Evolutionary conservation across 805 yeast genomes (phyloP), one percentile per base, ranked within the genome.

Genomic region (Wickerhamiella kazuoi): DNA sequence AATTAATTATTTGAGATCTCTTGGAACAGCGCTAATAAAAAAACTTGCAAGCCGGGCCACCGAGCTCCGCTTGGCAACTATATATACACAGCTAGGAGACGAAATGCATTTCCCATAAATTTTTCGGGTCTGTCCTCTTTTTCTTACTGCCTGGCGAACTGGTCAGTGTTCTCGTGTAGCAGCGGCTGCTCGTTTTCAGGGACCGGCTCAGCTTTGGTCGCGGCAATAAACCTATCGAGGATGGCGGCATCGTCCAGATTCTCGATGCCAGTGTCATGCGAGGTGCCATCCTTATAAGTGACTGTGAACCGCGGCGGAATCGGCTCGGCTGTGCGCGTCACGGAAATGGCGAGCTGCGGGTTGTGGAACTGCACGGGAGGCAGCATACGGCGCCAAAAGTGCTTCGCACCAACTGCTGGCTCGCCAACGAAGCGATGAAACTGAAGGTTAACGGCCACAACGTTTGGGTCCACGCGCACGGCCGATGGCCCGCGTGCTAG

Each of bases 351-450:
- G 21, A 79, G 52, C 34, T 63, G 61, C n/a, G 87, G 86, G 56
- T 84, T 84, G 61, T 82, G 86, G 57, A 79, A 84, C 54, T 73
- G 76, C 45, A 84, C 65, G 5, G 84, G 73, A 20, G 90, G 93
- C 41, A 84, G 62, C 58, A 73, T 69, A 38, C 65, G 61, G 49
- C 71, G 72, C 90, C 93, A 80, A 59, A 84, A 81, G 47, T 70
- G 69, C 50, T 76, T 72, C 3, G 53, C 51, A 14, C 54, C 53
- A 21, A 35, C 20, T 33, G 45, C 36, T 23, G 41, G 33, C 18
- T 39, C 43, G 9, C 36, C 36, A 21, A 45, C 51, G 23, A 33
- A 26, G n/a, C 42, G 39, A 36, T 47, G 40, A 40, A 54, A 44
- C 33, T 42, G 44, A 31, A 56, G 48, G 35, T 50, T 45, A 37